A percentile compares a stretch with the other conserved stretches of the same genome.
Conservation (phyloP, 148 eudicot genomes). For the Amaranthus hypochondriacus region DNA sequence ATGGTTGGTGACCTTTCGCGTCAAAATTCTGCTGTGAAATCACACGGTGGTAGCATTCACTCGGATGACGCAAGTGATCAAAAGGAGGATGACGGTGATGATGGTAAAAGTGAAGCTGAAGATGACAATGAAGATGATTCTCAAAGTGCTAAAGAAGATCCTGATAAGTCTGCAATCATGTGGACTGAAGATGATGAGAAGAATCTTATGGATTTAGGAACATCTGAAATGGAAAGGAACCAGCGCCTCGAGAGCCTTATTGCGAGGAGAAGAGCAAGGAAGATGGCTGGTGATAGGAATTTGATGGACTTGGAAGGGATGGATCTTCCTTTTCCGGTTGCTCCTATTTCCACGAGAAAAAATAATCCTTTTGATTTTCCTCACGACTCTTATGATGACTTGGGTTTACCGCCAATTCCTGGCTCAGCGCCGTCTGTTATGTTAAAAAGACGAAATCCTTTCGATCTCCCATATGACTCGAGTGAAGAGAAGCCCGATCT, state of each 20-base stretch:
- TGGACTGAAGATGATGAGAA: slow-evolving; percentile 83
- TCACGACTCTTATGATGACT: slow-evolving; percentile 45
- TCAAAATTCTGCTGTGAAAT: slow-evolving; percentile 31
- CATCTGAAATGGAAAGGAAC: slow-evolving; percentile 67
- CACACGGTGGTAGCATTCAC: slow-evolving; percentile 29
- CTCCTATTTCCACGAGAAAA: slow-evolving; percentile 56
- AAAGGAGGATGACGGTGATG: slow-evolving; percentile 37
- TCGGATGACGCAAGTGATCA: slow-evolving; percentile 54
- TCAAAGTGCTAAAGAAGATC: slow-evolving; percentile 35
- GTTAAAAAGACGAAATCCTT: slow-evolving; percentile 54
- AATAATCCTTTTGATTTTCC: slow-evolving; percentile 62
- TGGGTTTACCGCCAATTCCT: slow-evolving; percentile 68
- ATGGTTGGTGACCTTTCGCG: slow-evolving; percentile 31
- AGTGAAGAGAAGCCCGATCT: slow-evolving; percentile 82
- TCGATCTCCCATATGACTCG: slow-evolving; percentile 80
- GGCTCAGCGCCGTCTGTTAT: slow-evolving; percentile 77
- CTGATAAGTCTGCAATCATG: slow-evolving; percentile 42
- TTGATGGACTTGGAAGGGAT: slow-evolving; percentile 61
- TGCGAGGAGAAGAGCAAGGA: slow-evolving; percentile 61
- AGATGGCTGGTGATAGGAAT: slow-evolving; percentile 48
- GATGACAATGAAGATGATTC: slow-evolving; percentile 51
- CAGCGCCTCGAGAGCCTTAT: slow-evolving; percentile 71
- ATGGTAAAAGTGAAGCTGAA: slow-evolving; percentile 29
- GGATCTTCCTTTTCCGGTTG: slow-evolving; percentile 48
- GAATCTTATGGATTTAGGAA: slow-evolving; percentile 81